These are phyloP conservation scores for Lentithecium fluviatile DNA, from an alignment of 495 filamentous ascomycete genomes.

Conservation along the genomic window DNA sequence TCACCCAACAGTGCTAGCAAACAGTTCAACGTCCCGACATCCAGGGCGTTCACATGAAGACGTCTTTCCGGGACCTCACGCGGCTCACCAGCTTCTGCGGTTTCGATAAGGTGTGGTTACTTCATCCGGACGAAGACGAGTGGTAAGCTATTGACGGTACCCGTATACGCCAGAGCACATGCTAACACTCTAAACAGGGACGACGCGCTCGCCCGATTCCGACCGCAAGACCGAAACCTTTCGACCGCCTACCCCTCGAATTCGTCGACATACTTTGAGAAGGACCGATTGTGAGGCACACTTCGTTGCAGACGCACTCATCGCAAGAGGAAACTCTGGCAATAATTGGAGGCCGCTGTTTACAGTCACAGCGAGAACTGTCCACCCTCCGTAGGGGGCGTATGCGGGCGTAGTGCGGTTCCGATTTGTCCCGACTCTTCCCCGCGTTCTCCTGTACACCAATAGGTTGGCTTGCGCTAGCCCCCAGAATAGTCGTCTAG, in stretches of 20 bases:
- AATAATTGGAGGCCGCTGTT: neutral
- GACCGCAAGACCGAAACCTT: no score
- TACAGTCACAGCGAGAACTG: no score
- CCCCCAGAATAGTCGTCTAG: slow-evolving; percentile 10
- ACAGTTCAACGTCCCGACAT: neutral
- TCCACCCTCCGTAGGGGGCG: neutral
- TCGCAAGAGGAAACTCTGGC: neutral
- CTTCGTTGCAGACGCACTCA: no score
- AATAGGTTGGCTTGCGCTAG: slow-evolving; percentile 14
- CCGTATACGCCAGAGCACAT: no score
- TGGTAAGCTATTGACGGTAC: neutral
- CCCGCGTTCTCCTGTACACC: slow-evolving; percentile 26
- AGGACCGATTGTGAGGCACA: no score
- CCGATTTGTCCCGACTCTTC: slow-evolving; percentile 29
- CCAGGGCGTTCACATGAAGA: slow-evolving; percentile 24
- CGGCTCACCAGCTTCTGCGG: slow-evolving; percentile 5
- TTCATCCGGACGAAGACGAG: neutral
- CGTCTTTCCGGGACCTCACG: slow-evolving; percentile 2
- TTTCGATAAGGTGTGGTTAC: slow-evolving; percentile 16
- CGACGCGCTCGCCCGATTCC: no score
- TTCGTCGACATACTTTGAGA: no score
- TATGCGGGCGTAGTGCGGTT: neutral
- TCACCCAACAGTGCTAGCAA: slow-evolving; percentile 8
- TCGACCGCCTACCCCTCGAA: no score
- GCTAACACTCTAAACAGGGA: no score